Evolutionary conservation across 345 rosid genomes (phyloP).

Genomic region (Nasturtium officinale): DNA sequence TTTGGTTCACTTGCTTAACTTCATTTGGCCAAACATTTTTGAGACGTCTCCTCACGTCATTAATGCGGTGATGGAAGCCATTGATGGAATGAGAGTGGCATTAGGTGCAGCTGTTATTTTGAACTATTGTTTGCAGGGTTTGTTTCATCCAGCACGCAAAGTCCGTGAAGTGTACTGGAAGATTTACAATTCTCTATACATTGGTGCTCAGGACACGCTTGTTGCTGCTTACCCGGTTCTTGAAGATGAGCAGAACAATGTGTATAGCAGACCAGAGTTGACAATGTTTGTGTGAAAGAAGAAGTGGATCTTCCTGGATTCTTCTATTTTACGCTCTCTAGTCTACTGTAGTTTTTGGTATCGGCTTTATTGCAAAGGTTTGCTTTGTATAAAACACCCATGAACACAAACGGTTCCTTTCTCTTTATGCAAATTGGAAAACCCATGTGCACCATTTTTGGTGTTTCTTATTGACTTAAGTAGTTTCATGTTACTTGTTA

Average conservation of each 20-base stretch:
- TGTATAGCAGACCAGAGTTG: conserved; percentile 92
- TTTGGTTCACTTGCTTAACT: conserved; percentile 81
- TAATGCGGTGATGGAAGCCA: conserved; percentile 97
- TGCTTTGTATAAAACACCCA: conserved; percentile 35
- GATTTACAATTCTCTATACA: conserved; percentile 93
- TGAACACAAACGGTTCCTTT: not conserved
- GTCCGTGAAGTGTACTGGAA: conserved; percentile 99
- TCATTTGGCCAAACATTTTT: conserved; percentile 96
- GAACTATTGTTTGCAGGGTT: conserved; percentile 95
- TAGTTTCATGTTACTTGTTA: not conserved
- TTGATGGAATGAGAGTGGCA: conserved; percentile 97
- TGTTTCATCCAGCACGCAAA: conserved; percentile 97
- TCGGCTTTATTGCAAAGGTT: conserved; percentile 34
- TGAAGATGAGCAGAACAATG: conserved; percentile 75
- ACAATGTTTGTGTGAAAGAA: conserved; percentile 57
- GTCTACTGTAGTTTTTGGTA: conserved; percentile 7
- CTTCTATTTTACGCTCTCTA: not conserved
- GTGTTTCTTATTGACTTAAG: not conserved
- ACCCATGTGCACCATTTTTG: not conserved
- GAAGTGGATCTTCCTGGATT: not conserved
- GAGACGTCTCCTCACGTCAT: conserved; percentile 99
- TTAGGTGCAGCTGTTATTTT: conserved; percentile 83
- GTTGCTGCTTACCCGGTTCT: conserved; percentile 91
- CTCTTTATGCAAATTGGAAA: not conserved
- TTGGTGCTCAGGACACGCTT: conserved; percentile 89